Evolutionary conservation across 2,329 filamentous ascomycete species (phyloP), one percentile per base, ranked within the genome.

Genomic region (Colletotrichum sp.): DNA sequence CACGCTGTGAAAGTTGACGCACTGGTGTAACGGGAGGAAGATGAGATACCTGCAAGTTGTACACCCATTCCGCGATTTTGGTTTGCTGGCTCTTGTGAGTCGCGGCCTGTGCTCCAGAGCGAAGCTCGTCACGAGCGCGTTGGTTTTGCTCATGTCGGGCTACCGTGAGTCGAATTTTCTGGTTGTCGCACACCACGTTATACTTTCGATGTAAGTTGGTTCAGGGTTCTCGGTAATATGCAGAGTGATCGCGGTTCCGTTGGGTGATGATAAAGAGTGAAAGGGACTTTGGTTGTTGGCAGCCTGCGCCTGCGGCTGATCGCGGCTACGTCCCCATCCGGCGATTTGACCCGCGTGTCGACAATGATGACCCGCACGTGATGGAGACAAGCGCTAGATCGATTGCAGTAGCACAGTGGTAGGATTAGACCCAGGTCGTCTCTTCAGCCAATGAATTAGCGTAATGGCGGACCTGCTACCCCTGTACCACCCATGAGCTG

Each of bases 21-120:
- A 22, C n/a, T 52, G 43, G 43, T 52, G 43, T 8, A 52, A 52
- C 43, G 3, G 43, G n/a, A 25, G 43, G n/a, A 3, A 22, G n/a
- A 6, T 25, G 12, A 30, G 61, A 55, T 62, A 75, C 73, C 43
- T 75, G 61, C 73, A 75, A 25, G 73, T 73, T 15, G 55, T 30
- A 25, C 73, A 75, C 15, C 73, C 68, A 6, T 52, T 72, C 18
- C 61, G 61, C 28, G 52, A 55, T 8, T 75, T 72, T 25, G 61
- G 69, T 10, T 67, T 75, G 62, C 73, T 72, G 28, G 61, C 30
- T 34, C 68, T 60, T 25, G 62, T 67, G n/a, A 66, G 25, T 6
- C 34, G 61, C 8, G 62, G 62, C 18, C 55, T n/a, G 16, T 62
- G 27, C 3, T 43, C 27, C 52, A 73, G 22, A 34, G 30, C 22